phyloP scores from a whole-genome alignment of 2,329 filamentous ascomycete species.

The Penicillium corylophilum region DNA sequence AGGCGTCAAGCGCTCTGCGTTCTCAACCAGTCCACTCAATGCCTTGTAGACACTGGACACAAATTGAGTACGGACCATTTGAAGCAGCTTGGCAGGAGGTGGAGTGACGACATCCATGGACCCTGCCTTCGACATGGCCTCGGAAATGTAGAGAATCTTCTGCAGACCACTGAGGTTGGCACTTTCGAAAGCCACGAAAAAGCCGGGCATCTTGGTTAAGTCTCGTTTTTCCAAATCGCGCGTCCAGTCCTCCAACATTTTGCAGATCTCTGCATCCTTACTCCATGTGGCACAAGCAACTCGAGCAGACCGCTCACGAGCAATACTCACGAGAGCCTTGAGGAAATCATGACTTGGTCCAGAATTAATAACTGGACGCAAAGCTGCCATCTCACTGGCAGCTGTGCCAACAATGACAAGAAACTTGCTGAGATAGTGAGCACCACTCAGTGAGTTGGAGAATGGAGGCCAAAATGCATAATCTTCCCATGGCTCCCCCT shows the following conservation, averaged over 20 bases:
- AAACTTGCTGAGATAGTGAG: slow-evolving; percentile 82
- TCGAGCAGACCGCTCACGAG: slow-evolving; percentile 80
- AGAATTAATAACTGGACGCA: slow-evolving; percentile 64
- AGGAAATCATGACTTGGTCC: slow-evolving; percentile 66
- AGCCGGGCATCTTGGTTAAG: slow-evolving; percentile 84
- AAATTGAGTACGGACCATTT: slow-evolving; percentile 89
- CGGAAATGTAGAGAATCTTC: slow-evolving; percentile 89
- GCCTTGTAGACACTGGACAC: slow-evolving; percentile 92
- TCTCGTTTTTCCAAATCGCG: slow-evolving; percentile 77
- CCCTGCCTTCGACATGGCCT: slow-evolving; percentile 73
- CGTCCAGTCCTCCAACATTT: slow-evolving; percentile 91
- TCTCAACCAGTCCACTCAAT: slow-evolving; percentile 93
- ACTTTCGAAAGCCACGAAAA: slow-evolving; percentile 82
- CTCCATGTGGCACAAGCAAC: slow-evolving; percentile 91
- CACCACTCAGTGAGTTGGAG: slow-evolving; percentile 88
- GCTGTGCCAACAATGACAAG: slow-evolving; percentile 80
- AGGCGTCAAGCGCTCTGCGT: slow-evolving; percentile 75
- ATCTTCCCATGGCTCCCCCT: slow-evolving; percentile 86
- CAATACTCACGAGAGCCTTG: slow-evolving; percentile 69
- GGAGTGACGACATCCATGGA: slow-evolving; percentile 76
- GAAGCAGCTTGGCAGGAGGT: slow-evolving; percentile 80
- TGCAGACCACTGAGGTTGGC: slow-evolving; percentile 83
- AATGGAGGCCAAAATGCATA: slow-evolving; percentile 95
- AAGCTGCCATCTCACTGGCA: slow-evolving; percentile 77
- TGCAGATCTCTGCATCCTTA: slow-evolving; percentile 87